Conservation (phyloP, 306 rosid genomes). For the Gleditsia sinensis region DNA sequence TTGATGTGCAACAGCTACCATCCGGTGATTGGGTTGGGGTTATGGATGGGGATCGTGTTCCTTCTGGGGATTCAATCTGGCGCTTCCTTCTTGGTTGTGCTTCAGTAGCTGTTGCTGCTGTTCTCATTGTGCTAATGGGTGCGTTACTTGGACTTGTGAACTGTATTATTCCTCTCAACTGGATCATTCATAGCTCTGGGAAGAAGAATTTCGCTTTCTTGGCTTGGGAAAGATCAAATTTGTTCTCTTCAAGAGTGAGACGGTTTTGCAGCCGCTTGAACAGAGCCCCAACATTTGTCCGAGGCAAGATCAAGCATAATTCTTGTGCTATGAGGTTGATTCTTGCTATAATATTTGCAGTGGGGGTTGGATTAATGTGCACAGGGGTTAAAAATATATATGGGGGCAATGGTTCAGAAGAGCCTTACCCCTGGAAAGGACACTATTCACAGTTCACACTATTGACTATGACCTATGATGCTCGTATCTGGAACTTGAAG, state of each 20-base stretch:
- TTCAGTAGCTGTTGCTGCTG: constrained; percentile 63
- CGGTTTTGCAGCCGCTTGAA: constrained; percentile 84
- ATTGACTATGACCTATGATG: constrained; percentile 93
- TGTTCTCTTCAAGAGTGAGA: constrained; percentile 58
- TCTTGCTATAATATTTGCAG: constrained; percentile 56
- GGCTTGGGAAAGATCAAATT: constrained; percentile 73
- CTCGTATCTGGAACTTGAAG: constrained; percentile 95
- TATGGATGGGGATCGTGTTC: constrained; percentile 96
- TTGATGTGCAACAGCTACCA: constrained; percentile 80
- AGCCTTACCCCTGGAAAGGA: constrained; percentile 74
- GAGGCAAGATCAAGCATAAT: constrained; percentile 70
- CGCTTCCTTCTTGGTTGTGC: constrained; percentile 77
- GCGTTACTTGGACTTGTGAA: constrained; percentile 79
- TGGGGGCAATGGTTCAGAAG: constrained; percentile 90
- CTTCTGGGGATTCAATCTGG: constrained; percentile 69
- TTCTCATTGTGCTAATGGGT: constrained; percentile 70
- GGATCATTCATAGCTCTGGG: constrained; percentile 64
- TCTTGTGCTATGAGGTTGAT: constrained; percentile 77
- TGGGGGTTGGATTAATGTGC: constrained; percentile 79
- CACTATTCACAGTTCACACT: constrained; percentile 90
- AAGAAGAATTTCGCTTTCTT: constrained; percentile 55
- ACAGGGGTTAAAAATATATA: constrained; percentile 67
- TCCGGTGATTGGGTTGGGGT: constrained; percentile 91
- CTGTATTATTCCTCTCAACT: constrained; percentile 77
- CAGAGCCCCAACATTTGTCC: constrained; percentile 57